Percentiles rank a stretch among this genome's conserved stretches.
phyloP scores from a whole-genome alignment of 2,329 filamentous ascomycete genomes.

The Diaporthe ampelina region DNA sequence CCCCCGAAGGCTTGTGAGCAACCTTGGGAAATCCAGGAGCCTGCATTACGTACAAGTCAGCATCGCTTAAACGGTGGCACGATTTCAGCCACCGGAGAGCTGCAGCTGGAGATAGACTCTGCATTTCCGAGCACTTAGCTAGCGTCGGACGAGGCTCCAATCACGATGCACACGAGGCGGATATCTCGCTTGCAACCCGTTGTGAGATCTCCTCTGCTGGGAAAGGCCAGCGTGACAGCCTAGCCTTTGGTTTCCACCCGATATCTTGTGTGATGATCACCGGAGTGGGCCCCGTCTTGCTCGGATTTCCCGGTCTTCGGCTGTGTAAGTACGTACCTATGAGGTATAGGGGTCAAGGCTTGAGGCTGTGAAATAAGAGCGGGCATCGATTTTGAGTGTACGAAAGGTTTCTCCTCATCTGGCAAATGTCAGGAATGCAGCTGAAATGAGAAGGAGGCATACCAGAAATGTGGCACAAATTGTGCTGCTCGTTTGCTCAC shows the following conservation, averaged over 20 bases:
- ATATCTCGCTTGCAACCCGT: constrained; percentile 31
- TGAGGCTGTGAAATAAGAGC: background rate
- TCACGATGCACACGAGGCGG: constrained; percentile 12
- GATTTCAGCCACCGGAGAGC: constrained; percentile 40
- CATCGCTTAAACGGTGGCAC: constrained; percentile 39
- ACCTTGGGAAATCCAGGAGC: too few relatives aligned
- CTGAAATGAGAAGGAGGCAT: background rate
- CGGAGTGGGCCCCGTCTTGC: background rate
- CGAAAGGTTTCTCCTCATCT: background rate
- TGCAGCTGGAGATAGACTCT: constrained; percentile 30
- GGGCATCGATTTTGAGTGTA: background rate
- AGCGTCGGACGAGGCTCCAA: constrained; percentile 30
- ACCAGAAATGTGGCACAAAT: background rate
- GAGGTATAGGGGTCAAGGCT: background rate
- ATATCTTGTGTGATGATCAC: background rate
- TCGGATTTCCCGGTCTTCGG: background rate
- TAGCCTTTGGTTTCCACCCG: background rate
- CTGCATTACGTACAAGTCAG: background rate
- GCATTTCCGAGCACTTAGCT: constrained; percentile 10
- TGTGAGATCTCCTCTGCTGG: background rate
- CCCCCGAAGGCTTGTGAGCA: background rate
- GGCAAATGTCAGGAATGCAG: background rate
- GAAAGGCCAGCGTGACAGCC: background rate
- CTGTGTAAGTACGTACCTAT: background rate
- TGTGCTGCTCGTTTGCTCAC: background rate